A percentile compares a stretch with the other conserved stretches of the same genome.
These are phyloP conservation scores for Jamesozyma piceae DNA, from an alignment of 805 yeast genomes.

Conservation along the genomic window DNA sequence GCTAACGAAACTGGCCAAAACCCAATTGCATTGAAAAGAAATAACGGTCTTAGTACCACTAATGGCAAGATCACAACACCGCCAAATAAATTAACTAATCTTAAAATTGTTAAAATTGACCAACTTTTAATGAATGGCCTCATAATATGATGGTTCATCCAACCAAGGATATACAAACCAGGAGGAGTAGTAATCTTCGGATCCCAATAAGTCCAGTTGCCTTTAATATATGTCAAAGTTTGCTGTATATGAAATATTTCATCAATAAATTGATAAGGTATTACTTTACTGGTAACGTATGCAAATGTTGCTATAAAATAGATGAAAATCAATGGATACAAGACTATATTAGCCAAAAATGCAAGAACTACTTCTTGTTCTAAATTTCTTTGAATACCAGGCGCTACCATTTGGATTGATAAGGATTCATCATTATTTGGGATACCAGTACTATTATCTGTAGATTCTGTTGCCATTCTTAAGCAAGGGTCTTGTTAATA, in stretches of 20 bases:
- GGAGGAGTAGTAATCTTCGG: constrained; percentile 95
- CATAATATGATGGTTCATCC: constrained; percentile 25
- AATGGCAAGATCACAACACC: constrained; percentile 48
- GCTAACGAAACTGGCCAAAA: constrained; percentile 37
- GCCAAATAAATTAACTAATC: constrained; percentile 59
- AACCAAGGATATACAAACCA: constrained; percentile 59
- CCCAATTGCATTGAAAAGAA: constrained; percentile 34
- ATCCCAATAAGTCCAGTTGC: constrained; percentile 66
- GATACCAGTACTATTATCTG: neutral
- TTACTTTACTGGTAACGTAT: constrained; percentile 21
- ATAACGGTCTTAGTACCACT: constrained; percentile 34
- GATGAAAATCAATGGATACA: constrained; percentile 25
- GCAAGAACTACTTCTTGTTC: constrained; percentile 24
- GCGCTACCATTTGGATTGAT: constrained; percentile 17
- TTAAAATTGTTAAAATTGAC: constrained; percentile 32
- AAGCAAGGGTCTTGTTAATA: neutral
- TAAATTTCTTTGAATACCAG: constrained; percentile 24
- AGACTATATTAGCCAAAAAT: constrained; percentile 28
- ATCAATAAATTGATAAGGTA: constrained; percentile 36
- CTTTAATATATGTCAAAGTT: constrained; percentile 54
- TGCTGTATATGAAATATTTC: constrained; percentile 84
- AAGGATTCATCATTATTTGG: constrained; percentile 2
- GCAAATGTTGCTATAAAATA: constrained; percentile 23
- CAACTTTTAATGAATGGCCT: constrained; percentile 18
- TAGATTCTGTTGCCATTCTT: neutral